Percentiles rank a stretch among this genome's conserved stretches.
phyloP scores from a whole-genome alignment of 192 early-diverging fungal species.

The Coemansia sp. region DNA sequence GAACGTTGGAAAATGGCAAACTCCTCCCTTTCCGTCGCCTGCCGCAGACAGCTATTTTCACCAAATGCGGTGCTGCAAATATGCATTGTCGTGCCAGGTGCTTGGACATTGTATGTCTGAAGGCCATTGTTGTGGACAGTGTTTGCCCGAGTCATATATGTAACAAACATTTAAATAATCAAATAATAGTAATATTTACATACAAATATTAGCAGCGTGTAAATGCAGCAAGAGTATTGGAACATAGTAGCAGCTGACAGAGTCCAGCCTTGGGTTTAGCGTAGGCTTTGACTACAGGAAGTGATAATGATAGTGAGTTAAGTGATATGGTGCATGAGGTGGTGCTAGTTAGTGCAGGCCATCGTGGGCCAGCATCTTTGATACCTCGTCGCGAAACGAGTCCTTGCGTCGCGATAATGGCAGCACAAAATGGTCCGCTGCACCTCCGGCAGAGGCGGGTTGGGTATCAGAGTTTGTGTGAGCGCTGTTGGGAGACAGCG shows the following conservation, averaged over 20 bases:
- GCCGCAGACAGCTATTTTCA: conserved; percentile 6
- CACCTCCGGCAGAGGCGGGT: not conserved
- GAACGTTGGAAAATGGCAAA: not conserved
- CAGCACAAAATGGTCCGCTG: not conserved
- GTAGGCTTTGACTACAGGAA: conserved; percentile 1
- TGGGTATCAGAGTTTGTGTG: not conserved
- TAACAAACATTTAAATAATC: not conserved
- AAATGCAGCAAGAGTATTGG: conserved; percentile 2
- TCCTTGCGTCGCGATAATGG: conserved; percentile 17
- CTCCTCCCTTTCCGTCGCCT: not conserved
- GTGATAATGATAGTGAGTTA: not conserved
- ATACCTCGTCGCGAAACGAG: conserved; percentile 19
- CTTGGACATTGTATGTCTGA: not conserved
- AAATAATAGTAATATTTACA: conserved; percentile 8
- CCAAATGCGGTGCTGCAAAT: conserved; percentile 7
- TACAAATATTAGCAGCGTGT: not conserved
- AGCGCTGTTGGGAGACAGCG: conserved; percentile 21
- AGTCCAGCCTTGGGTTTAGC: not conserved
- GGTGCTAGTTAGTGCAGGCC: conserved; percentile 10
- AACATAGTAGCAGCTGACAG: not conserved
- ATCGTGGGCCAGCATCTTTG: conserved; percentile 19
- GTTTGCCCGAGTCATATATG: not conserved
- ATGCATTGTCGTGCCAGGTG: conserved; percentile 1
- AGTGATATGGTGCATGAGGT: not conserved
- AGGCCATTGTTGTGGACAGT: not conserved